Base-by-base conservation (phyloP, 768 basidiomycete species). In the Boletus rubroflammeus region DNA sequence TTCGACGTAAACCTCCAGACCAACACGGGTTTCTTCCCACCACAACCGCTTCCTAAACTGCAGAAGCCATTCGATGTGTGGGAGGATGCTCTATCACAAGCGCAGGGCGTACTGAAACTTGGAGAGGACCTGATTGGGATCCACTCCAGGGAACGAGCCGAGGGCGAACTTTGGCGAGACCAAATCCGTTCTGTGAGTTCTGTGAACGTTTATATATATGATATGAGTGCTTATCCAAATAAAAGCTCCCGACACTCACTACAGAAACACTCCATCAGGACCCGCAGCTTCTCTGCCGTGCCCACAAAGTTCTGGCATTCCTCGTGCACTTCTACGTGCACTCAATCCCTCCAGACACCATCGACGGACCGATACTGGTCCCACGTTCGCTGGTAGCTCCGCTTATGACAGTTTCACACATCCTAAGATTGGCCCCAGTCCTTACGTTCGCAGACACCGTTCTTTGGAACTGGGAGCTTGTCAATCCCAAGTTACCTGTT, bases 371-470 rank as follows among this genome's bases (percentile, higher is more conserved):
- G 1, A 71, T 84, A 38, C 63, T 78, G 47, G 81, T 99, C 32
- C 96, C 96, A 3, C 77, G 81, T 55, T 79, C 86, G 10, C 75
- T 99, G 38, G 80, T 91, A 1, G 70, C 90, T 23, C 95, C 96
- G 0, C 77, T 97, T 28, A 80, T 90, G 28, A 65, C 78, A 17
- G 83, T 96, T 44, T 96, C 93, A 14, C 78, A 78, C 10, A 71
- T 79, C 48, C 79, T 99, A 39, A 84, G 83, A 48, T 85, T 95
- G n/a, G 93, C 95, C 6, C 96, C 96, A 5, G 83, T 99, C 57
- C 77, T 98, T 59, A 99, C 95, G 0, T 99, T 93, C 67, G 90
- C 95, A 26, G 96, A 97, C 67, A 93, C 91, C 17, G 95, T 99
- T 14, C 79, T 98, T 1, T 99, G 93, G 92, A 97, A 98, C 67